Evolutionary conservation across 352 stramenopile genomes (phyloP).

Genomic region (Phytophthora syringae): DNA sequence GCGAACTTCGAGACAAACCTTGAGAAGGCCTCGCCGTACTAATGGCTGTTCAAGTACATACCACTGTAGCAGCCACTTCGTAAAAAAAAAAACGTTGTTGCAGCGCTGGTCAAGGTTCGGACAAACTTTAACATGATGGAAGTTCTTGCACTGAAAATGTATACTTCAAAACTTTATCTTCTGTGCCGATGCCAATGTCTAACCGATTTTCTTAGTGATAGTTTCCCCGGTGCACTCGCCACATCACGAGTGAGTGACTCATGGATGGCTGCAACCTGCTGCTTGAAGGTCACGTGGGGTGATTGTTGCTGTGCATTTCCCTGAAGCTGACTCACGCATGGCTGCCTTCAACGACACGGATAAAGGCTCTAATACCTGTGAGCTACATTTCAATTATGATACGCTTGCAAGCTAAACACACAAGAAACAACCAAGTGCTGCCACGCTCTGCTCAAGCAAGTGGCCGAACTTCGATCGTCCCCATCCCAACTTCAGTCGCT

Average conservation of each 20-base stretch:
- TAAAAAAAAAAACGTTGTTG: no score
- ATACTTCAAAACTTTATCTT: no score
- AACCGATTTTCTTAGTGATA: conserved; percentile 7
- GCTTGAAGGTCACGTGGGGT: conserved; percentile 11
- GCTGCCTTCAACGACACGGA: background rate
- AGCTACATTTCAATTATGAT: conserved; percentile 32
- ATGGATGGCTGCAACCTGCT: conserved; percentile 8
- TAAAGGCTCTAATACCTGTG: conserved; percentile 32
- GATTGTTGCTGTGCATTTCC: no score
- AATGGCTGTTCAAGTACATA: background rate
- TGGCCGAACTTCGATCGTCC: conserved; percentile 5
- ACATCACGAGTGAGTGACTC: conserved; percentile 10
- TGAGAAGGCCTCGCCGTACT: conserved; percentile 8
- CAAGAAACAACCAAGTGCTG: conserved; percentile 13
- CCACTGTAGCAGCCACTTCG: no score
- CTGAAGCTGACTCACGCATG: no score
- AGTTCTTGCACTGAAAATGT: no score
- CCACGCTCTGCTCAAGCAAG: conserved; percentile 6
- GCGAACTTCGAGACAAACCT: conserved; percentile 20
- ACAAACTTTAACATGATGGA: no score
- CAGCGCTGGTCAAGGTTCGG: no score
- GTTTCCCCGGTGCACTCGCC: background rate
- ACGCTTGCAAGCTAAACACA: conserved; percentile 32
- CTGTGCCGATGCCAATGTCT: background rate
- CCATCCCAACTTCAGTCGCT: conserved; percentile 3